Base-by-base conservation (phyloP, 192 early-diverging fungal genomes). In the Coemansia erecta region DNA sequence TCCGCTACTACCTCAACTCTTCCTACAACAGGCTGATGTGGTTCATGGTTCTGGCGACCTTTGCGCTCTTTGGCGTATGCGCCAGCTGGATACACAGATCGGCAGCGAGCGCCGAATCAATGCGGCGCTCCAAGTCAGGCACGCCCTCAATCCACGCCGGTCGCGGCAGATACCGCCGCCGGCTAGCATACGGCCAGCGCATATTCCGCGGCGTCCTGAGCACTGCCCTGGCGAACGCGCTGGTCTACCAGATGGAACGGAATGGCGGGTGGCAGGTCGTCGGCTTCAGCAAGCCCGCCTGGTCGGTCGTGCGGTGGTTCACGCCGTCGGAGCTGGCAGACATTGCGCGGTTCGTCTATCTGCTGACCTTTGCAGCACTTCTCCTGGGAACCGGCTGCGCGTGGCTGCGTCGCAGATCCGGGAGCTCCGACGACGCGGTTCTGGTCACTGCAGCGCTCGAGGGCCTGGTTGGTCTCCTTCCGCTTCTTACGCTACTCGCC, bases 401-500 rank as follows among this genome's bases (percentile, higher is more conserved):
- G 18, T 59, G 56, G 49, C 24, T 22, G 28, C 64, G 64, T 17
- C 24, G 47, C 22, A 49, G 23, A 31, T 48, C 51, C 40, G 45
- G 53, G 40, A 18, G 9, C 42, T 39, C 54, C 61, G 23, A 44
- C 19, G 49, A 33, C 19, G 37, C 33, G n/a, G 31, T 45, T 23
- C 19, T 39, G 11, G 48, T 59, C 5, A 51, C 53, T 11, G 69
- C 65, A 18, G 43, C 60, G 8, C 46, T 66, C 17, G 73, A 77
- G n/a, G 53, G 57, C 15, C 49, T 90, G 49, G 70, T 77, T 9
- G 53, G 73, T 3, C 50, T 73, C 5, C 81, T 84, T 47, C 82
- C 85, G 15, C 46, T 91, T n/a, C 45, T 91, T 42, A 59, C 87
- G 22, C 76, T 91, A 44, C 69, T 91, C 5, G 72, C 83, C 7